Evolutionary conservation across 1,139 yeast species (phyloP), one percentile per base, ranked within the genome.

Genomic region (Pichia inconspicua): DNA sequence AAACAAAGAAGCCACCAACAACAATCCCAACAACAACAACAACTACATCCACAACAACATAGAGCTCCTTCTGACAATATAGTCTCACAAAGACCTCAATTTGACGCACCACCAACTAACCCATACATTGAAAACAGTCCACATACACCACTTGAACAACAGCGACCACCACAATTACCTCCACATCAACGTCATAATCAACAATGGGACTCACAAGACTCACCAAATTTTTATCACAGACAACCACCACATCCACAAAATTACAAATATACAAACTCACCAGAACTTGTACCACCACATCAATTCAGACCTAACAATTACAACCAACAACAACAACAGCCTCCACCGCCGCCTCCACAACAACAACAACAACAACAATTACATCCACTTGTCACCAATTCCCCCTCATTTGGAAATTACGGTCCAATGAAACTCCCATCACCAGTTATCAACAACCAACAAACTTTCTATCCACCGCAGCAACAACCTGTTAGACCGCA

Each of bases 81-180:
- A 15, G 15, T 25, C 2, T 30, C 45, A 9, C 50, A 48, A 25
- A 41, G 39, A 15, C 30, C 39, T 2, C 39, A 27, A 4, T 48
- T 42, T 31, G 36, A 44, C 15, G 49, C 47, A 14, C 52, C 54
- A 2, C 43, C 44, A 5, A 19, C 42, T 7, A 53, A 53, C 31
- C 54, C 53, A 14, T 51, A 53, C 39, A 11, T 43, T 6, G 19
- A 22, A 22, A 22, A 45, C 0, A 43, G 40, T 17, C 55, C 55
- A 4, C 49, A 44, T 15, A 53, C 57, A 3, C 55, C 57, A 5
- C 35, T 46, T 27, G 52, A 47, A 34, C 56, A 53, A 41, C 56
- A 53, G 40, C 53, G 52, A 42, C 53, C 53, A 22, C 42, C 40
- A 15, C 12, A 11, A 2, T 15, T 19, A 12, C 27, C 15, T 6